Percentiles rank a stretch among this genome's conserved stretches.
These are phyloP conservation scores for Litsea cubeba DNA, from an alignment of 164 flowering plant species.

Conservation along the genomic window DNA sequence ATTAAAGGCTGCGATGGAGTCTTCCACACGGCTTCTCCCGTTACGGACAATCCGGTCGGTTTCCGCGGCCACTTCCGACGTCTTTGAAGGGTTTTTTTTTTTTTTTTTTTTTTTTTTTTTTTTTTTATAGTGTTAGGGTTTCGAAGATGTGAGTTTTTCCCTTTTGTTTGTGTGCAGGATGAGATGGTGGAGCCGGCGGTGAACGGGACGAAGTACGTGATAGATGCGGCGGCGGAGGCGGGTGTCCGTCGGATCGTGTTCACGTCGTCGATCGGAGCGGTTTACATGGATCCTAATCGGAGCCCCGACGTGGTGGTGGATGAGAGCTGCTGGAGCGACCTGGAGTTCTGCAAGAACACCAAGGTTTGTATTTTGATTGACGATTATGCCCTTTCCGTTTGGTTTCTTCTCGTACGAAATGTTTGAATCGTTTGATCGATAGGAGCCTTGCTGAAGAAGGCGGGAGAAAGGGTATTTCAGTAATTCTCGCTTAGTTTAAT, in stretches of 20 bases:
- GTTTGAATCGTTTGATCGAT: too few species aligned
- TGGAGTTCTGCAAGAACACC: slow-evolving; percentile 94
- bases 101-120: too few species aligned
- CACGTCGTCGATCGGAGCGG: slow-evolving; percentile 93
- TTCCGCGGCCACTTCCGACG: background rate
- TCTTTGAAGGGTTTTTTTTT: background rate
- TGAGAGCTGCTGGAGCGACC: slow-evolving; percentile 96
- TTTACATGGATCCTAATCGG: slow-evolving; percentile 87
- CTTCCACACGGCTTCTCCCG: slow-evolving; percentile 95
- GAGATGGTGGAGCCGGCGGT: slow-evolving; percentile 99
- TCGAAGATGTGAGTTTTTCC: too few species aligned
- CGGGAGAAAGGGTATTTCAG: background rate
- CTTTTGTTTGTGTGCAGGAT: slow-evolving; percentile 25
- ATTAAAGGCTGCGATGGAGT: slow-evolving; percentile 86
- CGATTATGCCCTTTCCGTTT: too few species aligned
- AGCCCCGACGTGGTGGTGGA: slow-evolving; percentile 74
- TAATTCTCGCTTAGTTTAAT: background rate
- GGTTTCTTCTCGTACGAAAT: too few species aligned
- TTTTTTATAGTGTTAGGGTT: background rate
- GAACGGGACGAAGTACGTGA: slow-evolving; percentile 74
- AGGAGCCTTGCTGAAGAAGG: too few species aligned
- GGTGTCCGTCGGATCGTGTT: slow-evolving; percentile 80
- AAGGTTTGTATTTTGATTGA: slow-evolving; percentile 31
- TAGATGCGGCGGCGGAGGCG: slow-evolving; percentile 74
- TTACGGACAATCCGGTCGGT: slow-evolving; percentile 89